Evolutionary conservation across 192 early-diverging fungal genomes (phyloP), one percentile per base, ranked within the genome.

Genomic region (Backusella sp.): DNA sequence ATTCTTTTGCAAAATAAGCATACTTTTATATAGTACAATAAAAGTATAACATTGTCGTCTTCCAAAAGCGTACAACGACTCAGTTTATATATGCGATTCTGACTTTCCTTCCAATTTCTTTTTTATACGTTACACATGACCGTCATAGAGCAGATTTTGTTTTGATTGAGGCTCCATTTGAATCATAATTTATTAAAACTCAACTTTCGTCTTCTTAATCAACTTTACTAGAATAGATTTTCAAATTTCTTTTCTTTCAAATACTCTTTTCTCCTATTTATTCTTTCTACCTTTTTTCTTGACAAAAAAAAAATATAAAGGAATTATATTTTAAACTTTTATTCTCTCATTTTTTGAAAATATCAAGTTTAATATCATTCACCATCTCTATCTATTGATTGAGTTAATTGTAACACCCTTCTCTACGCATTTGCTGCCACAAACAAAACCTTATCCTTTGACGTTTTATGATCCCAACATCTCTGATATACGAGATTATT

Each of bases 381-480:
- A 62, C 28, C 23, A 12, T 28, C 56, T 62, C 56, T 62, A 62
- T 62, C 56, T 62, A 62, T 62, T 62, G 56, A 62, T 62, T 62
- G 56, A 62, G 56, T 62, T 62, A 62, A 62, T 62, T 62, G 56
- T 62, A 62, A 62, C 56, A 28, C 56, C 56, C 23, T 62, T 62
- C 56, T 62, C 23, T 4, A 62, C 56, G 56, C 56, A 23, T 14
- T 62, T 62, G 56, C 56, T 62, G 56, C 56, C 56, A 62, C 56
- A 62, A 62, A 62, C 30, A 15, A 69, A 35, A 69, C 37, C 35
- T 67, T 35, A 67, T 69, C n/a, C 37, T 69, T 69, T 69, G 68
- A 69, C 68, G 37, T 69, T 69, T 69, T 69, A 69, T 69, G 68
- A 69, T 69, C 68, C 68, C 34, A 69, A 69, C 68, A 69, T 69